Evolutionary conservation across 306 rosid genomes (phyloP).

Genomic region (Begonia fuchsioides): DNA sequence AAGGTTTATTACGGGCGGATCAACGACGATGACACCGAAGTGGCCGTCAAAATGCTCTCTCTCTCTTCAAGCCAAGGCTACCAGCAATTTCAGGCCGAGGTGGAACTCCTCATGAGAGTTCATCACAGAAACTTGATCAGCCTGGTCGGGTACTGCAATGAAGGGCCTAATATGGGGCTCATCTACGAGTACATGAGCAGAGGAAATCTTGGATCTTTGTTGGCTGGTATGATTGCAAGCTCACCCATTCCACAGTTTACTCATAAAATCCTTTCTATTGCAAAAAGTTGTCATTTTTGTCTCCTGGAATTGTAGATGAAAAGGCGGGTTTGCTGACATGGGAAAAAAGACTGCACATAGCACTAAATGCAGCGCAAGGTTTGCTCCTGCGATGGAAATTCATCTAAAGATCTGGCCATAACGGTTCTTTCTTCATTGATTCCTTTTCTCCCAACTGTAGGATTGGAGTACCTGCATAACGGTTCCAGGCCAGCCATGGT

Average conservation of each 20-base stretch:
- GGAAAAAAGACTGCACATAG: constrained; percentile 22
- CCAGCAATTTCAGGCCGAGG: constrained; percentile 6
- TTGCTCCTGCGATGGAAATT: not conserved
- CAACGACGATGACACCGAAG: not conserved
- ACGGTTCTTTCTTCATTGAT: not conserved
- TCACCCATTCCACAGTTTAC: not conserved
- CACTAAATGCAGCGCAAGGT: constrained; percentile 17
- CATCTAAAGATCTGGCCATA: not conserved
- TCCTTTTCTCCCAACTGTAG: constrained; percentile 3
- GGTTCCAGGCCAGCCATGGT: constrained; percentile 27
- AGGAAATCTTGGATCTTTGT: not conserved
- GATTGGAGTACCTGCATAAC: constrained; percentile 29
- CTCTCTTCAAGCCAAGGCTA: constrained; percentile 1
- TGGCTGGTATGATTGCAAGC: no score
- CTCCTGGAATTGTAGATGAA: not conserved
- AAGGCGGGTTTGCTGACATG: constrained; percentile 11
- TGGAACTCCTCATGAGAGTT: constrained; percentile 5
- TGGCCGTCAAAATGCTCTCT: constrained; percentile 6
- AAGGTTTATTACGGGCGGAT: constrained; percentile 1
- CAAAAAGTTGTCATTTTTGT: not conserved
- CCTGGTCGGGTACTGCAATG: constrained; percentile 3
- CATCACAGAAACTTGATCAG: constrained; percentile 2
- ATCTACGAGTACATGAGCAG: not conserved
- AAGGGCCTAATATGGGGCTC: constrained; percentile 1
- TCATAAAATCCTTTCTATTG: not conserved